phyloP scores from a whole-genome alignment of 768 basidiomycete species.

The Xerocomus potaroensis region DNA sequence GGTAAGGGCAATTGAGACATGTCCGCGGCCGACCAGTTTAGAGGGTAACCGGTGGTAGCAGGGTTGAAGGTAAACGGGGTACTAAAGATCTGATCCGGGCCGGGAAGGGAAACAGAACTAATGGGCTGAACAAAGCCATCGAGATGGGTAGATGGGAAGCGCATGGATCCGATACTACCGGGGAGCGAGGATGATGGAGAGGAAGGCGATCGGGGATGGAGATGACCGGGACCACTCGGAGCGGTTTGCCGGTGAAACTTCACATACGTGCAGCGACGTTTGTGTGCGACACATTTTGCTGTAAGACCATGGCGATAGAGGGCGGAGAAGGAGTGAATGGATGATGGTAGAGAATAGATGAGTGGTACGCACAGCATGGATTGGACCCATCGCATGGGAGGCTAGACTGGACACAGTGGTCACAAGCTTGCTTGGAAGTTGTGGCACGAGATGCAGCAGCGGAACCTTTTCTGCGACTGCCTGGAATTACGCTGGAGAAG shows the following conservation, averaged over 20 bases:
- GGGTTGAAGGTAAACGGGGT: conserved; percentile 31
- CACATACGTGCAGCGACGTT: conserved; percentile 72
- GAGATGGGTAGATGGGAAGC: conserved; percentile 29
- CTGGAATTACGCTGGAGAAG: conserved; percentile 28
- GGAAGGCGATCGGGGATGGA: conserved; percentile 33
- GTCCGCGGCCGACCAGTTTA: conserved; percentile 19
- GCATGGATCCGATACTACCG: conserved; percentile 8
- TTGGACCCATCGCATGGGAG: conserved; percentile 77
- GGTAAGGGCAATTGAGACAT: conserved; percentile 18
- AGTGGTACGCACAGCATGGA: conserved; percentile 59
- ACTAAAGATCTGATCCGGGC: conserved; percentile 27
- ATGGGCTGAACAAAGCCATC: conserved; percentile 36
- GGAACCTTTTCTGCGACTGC: conserved; percentile 57
- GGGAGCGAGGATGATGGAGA: conserved; percentile 30
- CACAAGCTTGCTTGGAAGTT: conserved; percentile 80
- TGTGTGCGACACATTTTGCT: conserved; percentile 75
- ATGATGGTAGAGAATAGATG: background rate
- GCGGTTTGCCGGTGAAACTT: conserved; percentile 83
- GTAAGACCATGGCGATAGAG: background rate
- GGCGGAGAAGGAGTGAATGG: background rate
- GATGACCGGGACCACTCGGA: conserved; percentile 69
- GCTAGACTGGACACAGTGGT: conserved; percentile 74
- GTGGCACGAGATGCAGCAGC: conserved; percentile 67
- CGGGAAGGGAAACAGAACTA: conserved; percentile 15
- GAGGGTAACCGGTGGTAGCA: conserved; percentile 14